Evolutionary conservation across 1,139 yeast genomes (phyloP), one percentile per base, ranked within the genome.

Genomic region (Casaregolazyma lundiana): DNA sequence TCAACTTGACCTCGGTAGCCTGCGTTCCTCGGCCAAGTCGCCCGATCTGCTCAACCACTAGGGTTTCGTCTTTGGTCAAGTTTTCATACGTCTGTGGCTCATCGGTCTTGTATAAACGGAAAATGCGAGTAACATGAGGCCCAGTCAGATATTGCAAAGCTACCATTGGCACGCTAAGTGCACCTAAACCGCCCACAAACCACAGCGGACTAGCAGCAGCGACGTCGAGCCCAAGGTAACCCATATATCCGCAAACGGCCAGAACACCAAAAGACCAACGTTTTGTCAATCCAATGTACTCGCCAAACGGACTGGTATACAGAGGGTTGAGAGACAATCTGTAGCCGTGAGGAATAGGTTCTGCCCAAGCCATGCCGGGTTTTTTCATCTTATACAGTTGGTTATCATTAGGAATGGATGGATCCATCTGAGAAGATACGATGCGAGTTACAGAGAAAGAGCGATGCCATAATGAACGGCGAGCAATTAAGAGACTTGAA

Each of bases 81-180:
- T 75, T 77, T 43, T 81, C 85, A 50, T 79, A 69, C 0, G 86
- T 81, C 61, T 85, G 92, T 0, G 84, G 80, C 43, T 60, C 66
- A 53, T 77, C 76, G 18, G 56, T 73, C 57, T 80, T 79, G 60
- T 85, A 86, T 35, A 86, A 68, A 42, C 95, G 66, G 66, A 79
- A 84, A 11, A 86, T 79, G 53, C 89, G 69, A 1, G 87, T 72
- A 21, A 86, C 95, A 54, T 84, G 84, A 45, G 86, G 81, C 39
- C 72, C 70, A 2, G 88, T 78, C 48, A 80, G 71, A 58, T 72
- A 80, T 49, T 80, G 68, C 4, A 72, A 56, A 32, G 72, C 55
- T 1, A 84, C 81, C 47, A 81, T 70, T 38, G 82, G 80, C 44
- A 81, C 71, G 45, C 78, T 71, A 1, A 77, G 70, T n/a, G 85